Evolutionary conservation across 768 basidiomycete genomes (phyloP), one percentile per base, ranked within the genome.

Genomic region (Naganishia onofrii): DNA sequence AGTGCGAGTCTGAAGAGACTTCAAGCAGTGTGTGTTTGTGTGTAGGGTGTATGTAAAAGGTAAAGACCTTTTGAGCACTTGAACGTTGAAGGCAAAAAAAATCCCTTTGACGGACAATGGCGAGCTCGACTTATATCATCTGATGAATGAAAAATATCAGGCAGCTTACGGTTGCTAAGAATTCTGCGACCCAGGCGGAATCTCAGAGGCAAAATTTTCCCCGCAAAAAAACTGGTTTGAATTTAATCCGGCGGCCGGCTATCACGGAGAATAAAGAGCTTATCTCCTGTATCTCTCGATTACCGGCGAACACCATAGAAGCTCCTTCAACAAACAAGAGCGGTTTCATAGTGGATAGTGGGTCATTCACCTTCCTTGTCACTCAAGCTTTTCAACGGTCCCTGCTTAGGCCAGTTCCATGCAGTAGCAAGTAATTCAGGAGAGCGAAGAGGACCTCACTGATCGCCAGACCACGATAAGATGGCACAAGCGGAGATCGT

Each of bases 1-100:
- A 38, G 54, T 56, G 36, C 55, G 68, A 29, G 70, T 68, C 70
- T 70, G 64, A 21, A n/a, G 10, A 70, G 68, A 72, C 69, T 51
- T 34, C 65, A 31, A 34, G 51, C 28, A 4, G 28, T 28, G 42
- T 42, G 42, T 42, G 42, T 10, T 21, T 28, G 34, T 36, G 12
- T 36, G 4, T 36, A n/a, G 46, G 17, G 17, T 44, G 32, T 63
- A 46, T 32, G 36, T 36, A 42, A 63, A 63, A 44, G 36, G 60
- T 42, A 26, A 63, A 36, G 26, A 58, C 57, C 57, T 44, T 63
- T n/a, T 2, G 60, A 63, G 60, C 60, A 42, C 28, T 15, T 44
- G 60, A n/a, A 63, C 19, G 38, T 42, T 63, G n/a, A 13, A 42
- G 26, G 60, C n/a, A 8, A 44, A 29, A 28, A 12, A 21, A n/a